Conservation (phyloP, 108 stramenopile species). For the Conticribra guillardii region DNA sequence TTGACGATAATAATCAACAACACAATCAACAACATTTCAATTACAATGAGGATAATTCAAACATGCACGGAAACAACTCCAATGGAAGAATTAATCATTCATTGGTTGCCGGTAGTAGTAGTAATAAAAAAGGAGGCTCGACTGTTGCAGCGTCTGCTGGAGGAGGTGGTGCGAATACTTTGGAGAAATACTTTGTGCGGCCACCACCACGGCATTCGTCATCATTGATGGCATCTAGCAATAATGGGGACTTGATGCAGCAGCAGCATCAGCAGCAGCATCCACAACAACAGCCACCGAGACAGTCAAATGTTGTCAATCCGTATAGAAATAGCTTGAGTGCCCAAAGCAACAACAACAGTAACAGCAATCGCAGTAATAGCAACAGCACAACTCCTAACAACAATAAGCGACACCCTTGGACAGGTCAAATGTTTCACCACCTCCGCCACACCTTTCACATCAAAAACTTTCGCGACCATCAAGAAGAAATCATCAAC, state of each 20-base stretch:
- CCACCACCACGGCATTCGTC: constrained; percentile 2
- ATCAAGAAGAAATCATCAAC: constrained; percentile 89
- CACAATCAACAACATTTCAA: neutral
- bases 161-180: constrained; percentile 5
- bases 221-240: no score
- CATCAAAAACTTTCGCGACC: constrained; percentile 75
- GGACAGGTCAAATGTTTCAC: constrained; percentile 42
- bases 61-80: neutral
- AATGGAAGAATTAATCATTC: neutral
- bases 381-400: neutral
- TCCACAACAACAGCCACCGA: neutral
- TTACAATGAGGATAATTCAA: neutral
- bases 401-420: constrained; percentile 25
- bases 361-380: neutral
- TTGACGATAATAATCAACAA: neutral
- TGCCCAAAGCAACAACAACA: neutral
- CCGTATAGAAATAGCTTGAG: neutral
- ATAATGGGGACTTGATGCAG: no score
- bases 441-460: constrained; percentile 65
- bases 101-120: no score
- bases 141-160: neutral
- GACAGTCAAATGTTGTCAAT: neutral
- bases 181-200: constrained; percentile 33
- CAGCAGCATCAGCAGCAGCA: no score
- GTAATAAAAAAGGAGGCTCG: neutral